Percentiles rank a stretch among this genome's conserved stretches.
phyloP scores from a whole-genome alignment of 495 filamentous ascomycete genomes.

The Aspergillus ostianus region DNA sequence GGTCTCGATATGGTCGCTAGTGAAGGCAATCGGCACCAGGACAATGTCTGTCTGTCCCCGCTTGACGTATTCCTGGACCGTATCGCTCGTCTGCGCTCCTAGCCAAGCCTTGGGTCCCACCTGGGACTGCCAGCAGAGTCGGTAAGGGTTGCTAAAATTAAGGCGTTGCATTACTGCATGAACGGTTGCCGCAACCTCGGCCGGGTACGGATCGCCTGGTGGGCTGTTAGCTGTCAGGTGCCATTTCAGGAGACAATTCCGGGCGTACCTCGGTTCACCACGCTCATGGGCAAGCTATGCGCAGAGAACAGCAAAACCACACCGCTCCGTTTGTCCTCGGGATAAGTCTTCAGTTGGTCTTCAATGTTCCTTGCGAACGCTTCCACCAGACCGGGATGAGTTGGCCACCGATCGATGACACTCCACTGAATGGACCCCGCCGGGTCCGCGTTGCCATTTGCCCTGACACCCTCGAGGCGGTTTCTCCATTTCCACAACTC shows the following conservation, averaged over 20 bases:
- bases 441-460: constrained; percentile 44
- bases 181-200: constrained; percentile 96
- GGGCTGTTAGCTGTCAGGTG: constrained; percentile 18
- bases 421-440: constrained; percentile 85
- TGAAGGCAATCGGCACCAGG: constrained; percentile 95
- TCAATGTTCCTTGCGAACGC: constrained; percentile 91
- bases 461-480: constrained; percentile 75
- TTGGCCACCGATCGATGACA: constrained; percentile 97
- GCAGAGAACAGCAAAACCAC: constrained; percentile 93
- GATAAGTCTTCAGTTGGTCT: constrained; percentile 75
- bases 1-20: constrained; percentile 97
- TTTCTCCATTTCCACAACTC: constrained; percentile 97
- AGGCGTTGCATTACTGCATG: constrained; percentile 93
- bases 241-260: not conserved
- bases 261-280: constrained; percentile 79
- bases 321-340: constrained; percentile 68
- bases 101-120: constrained; percentile 95
- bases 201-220: constrained; percentile 88
- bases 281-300: constrained; percentile 94
- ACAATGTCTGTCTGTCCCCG: constrained; percentile 89
- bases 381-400: constrained; percentile 84
- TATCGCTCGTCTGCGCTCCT: constrained; percentile 85
- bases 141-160: constrained; percentile 81
- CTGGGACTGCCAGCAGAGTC: constrained; percentile 97
- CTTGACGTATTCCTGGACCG: constrained; percentile 83